Evolutionary conservation across 73 alveolate genomes (phyloP).

Genomic region (Tetrahymena malaccensis): DNA sequence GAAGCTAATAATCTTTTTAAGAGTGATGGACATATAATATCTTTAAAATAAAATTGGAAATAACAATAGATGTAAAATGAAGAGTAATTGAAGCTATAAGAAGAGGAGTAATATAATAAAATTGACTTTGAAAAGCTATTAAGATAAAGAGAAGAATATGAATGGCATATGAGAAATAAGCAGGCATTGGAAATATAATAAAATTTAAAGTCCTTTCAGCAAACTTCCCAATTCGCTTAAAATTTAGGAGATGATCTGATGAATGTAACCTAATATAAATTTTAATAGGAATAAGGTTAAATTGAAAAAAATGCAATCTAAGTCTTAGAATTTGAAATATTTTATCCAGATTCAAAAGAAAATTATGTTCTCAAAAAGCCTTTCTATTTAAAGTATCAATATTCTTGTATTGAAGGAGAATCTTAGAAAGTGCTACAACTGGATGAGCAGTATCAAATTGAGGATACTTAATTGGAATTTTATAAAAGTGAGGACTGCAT

Average conservation of each 20-base stretch:
- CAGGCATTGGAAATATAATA: neutral
- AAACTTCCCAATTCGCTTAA: neutral
- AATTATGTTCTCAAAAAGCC: no score
- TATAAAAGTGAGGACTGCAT: neutral
- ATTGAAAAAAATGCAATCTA: neutral
- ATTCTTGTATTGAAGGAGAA: neutral
- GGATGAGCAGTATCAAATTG: neutral
- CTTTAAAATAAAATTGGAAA: no score
- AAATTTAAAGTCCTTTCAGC: no score
- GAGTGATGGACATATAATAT: neutral
- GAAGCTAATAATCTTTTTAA: neutral
- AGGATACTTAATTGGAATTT: no score
- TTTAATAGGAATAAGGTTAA: neutral
- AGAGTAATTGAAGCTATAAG: neutral
- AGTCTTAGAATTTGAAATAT: neutral
- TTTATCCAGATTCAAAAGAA: neutral
- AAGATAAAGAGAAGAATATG: neutral
- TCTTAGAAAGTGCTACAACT: neutral
- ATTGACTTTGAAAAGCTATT: neutral
- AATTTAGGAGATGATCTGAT: neutral
- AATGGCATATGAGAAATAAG: neutral
- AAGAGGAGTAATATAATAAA: neutral
- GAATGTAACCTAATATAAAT: neutral
- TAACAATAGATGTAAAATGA: no score
- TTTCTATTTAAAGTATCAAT: neutral